Percentiles rank a stretch among this genome's conserved stretches.
These are phyloP conservation scores for Telfairia occidentalis DNA, from an alignment of 331 rosid species.

Conservation along the genomic window DNA sequence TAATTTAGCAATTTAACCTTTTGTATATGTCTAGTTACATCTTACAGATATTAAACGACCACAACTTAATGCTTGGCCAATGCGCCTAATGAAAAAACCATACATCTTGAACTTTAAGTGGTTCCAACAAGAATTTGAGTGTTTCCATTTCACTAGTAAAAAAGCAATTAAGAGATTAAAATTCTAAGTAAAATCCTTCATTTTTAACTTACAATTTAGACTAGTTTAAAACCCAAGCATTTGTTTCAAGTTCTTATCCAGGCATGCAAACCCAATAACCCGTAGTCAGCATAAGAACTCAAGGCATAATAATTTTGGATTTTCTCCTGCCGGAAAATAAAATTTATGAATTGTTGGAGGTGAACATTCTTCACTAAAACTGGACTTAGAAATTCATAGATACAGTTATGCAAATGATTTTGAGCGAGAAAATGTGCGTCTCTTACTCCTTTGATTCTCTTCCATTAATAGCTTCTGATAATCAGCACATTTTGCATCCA, in stretches of 20 bases:
- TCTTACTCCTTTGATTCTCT: slow-evolving; percentile 59
- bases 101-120: neutral
- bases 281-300: neutral
- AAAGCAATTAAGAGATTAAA: neutral
- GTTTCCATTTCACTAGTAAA: neutral
- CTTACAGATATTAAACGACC: neutral
- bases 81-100: neutral
- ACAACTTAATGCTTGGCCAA: neutral
- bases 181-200: neutral
- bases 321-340: neutral
- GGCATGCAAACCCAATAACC: neutral
- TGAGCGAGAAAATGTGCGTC: neutral
- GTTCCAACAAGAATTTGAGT: neutral
- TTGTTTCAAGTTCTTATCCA: neutral
- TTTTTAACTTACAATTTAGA: neutral
- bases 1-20: neutral
- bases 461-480: slow-evolving; percentile 44
- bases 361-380: neutral
- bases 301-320: neutral
- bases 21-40: neutral
- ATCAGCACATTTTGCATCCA: slow-evolving; percentile 37
- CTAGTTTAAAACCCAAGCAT: neutral
- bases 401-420: neutral
- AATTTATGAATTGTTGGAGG: neutral
- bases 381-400: slow-evolving; percentile 15